Base-by-base conservation (phyloP, 371 early-diverging fungal genomes). In the Rhizopus sp. region DNA sequence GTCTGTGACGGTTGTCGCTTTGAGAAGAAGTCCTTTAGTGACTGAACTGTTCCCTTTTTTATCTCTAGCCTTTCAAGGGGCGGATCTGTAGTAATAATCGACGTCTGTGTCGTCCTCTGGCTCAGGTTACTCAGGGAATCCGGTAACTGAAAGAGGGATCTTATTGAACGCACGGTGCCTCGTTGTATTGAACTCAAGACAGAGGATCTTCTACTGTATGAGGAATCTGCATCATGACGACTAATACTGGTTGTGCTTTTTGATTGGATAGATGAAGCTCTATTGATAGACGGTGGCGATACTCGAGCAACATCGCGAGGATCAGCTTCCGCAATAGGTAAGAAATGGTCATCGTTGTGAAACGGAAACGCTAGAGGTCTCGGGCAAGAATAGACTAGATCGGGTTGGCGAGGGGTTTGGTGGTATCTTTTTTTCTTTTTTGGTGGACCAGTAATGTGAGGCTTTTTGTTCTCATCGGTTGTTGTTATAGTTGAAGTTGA, bases 251-350 rank as follows among this genome's bases (percentile, higher is more conserved):
- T 54, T 23, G 55, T 57, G 38, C 39, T 50, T 31, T 57, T 66
- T 32, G 62, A 66, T 35, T 61, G 61, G 7, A 57, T 12, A 16
- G 66, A 66, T 2, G 53, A 38, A 12, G 66, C 44, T 57, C 64
- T 45, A 55, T 59, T 47, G 3, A 63, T 15, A 4, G 55, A 57
- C 13, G 60, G 33, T 8, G 76, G 76, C 15, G 76, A 57, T 2
- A 77, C 64, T 39, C 77, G 63, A 5, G 72, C 77, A 4, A 77
- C 69, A 60, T 77, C 77, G 45, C 77, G 68, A 42, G 79, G 75
- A 62, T 78, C 79, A 4, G 75, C 75, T 59, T 80, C 80, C 39
- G 75, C 80, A 31, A 77, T 71, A 30, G 80, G 80, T 38, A 80
- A 56, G 59, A 80, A 80, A 50, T 77, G 75, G 35, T 70, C 76